A percentile compares a stretch with the other conserved stretches of the same genome.
Conservation (phyloP, 345 rosid species). For the Durio zibethinus region DNA sequence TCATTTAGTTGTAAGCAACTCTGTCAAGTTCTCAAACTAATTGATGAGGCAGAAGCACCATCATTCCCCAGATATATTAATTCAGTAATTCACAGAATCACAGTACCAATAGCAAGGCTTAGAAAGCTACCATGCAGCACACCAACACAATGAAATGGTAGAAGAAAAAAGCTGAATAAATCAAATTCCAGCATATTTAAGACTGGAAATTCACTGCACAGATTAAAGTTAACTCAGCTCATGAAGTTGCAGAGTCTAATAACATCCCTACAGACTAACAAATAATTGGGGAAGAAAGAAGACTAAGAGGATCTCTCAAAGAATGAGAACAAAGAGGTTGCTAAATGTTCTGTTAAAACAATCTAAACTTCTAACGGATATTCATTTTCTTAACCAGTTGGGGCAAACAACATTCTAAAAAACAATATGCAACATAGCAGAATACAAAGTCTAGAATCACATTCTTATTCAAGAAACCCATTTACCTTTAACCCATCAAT, state of each 20-base stretch:
- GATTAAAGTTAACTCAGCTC: not conserved
- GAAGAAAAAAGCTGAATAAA: slow-evolving; percentile 4
- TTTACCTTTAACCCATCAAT: slow-evolving; percentile 92
- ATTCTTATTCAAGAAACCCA: not conserved
- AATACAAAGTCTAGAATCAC: not conserved
- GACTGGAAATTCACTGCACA: not conserved
- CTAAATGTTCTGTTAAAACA: not conserved
- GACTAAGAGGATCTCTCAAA: not conserved
- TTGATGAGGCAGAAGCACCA: slow-evolving; percentile 3
- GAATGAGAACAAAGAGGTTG: not conserved
- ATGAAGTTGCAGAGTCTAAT: not conserved
- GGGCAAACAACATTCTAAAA: not conserved
- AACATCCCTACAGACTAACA: not conserved
- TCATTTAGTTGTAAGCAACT: not conserved
- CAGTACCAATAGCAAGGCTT: not conserved
- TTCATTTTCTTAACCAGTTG: not conserved
- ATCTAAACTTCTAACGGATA: not conserved
- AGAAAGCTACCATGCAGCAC: not conserved
- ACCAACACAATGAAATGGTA: not conserved
- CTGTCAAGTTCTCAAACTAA: not conserved
- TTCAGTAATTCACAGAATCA: not conserved
- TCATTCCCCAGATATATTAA: not conserved
- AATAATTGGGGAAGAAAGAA: not conserved
- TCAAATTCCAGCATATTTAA: not conserved
- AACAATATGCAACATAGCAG: not conserved